These are phyloP conservation scores for Lentinula raphanica DNA, from an alignment of 768 basidiomycete species.

Conservation along the genomic window DNA sequence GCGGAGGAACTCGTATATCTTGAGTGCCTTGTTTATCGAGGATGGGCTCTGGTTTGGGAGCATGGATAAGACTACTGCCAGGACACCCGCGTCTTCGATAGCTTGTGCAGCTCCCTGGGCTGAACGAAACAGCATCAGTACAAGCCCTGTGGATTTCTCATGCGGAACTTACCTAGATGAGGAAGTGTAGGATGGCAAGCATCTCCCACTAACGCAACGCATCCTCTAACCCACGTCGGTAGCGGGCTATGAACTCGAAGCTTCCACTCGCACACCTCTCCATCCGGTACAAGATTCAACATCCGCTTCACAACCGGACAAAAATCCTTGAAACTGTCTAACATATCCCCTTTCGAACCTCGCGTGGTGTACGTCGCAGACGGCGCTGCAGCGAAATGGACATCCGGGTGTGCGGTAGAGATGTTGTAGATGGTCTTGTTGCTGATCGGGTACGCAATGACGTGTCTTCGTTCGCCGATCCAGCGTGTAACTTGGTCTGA, in stretches of 20 bases:
- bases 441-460: slow-evolving; percentile 35
- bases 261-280: slow-evolving; percentile 37
- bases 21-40: slow-evolving; percentile 12
- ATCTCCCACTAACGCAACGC: slow-evolving; percentile 29
- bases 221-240: slow-evolving; percentile 30
- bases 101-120: slow-evolving; percentile 35
- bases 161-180: not conserved
- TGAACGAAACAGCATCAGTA: not conserved
- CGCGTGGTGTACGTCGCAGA: slow-evolving; percentile 29
- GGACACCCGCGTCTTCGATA: slow-evolving; percentile 33
- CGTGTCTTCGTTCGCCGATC: slow-evolving; percentile 31
- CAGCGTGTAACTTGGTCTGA: slow-evolving; percentile 26
- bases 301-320: slow-evolving; percentile 30
- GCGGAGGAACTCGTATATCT: slow-evolving; percentile 18
- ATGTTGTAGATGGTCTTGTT: slow-evolving; percentile 31
- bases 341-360: slow-evolving; percentile 29
- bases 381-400: slow-evolving; percentile 26
- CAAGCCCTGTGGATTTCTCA: not conserved
- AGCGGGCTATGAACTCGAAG: slow-evolving; percentile 31
- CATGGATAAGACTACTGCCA: slow-evolving; percentile 24
- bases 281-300: slow-evolving; percentile 26
- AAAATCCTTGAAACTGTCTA: slow-evolving; percentile 27
- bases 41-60: slow-evolving; percentile 1
- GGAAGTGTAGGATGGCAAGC: slow-evolving; percentile 26
- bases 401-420: slow-evolving; percentile 31